A percentile compares a stretch with the other conserved stretches of the same genome.
phyloP scores from a whole-genome alignment of 768 basidiomycete genomes.

The Naganishia antarctica region DNA sequence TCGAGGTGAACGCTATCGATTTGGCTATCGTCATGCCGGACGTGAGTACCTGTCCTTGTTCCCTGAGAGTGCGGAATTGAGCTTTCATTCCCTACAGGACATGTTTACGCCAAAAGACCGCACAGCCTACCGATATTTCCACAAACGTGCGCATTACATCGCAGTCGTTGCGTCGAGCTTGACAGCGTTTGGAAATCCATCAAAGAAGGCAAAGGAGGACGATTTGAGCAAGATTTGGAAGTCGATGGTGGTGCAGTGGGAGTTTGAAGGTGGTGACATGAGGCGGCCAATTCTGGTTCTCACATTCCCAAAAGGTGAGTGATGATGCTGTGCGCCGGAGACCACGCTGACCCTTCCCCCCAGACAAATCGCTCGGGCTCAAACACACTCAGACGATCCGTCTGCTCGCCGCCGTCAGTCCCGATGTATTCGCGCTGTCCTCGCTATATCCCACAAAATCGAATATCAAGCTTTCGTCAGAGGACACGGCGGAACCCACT shows the following conservation, averaged over 20 bases:
- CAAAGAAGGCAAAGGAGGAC: conserved; percentile 27
- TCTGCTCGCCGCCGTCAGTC: conserved; percentile 65
- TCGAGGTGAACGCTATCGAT: conserved; percentile 64
- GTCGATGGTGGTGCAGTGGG: conserved; percentile 35
- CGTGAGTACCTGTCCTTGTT: conserved; percentile 53
- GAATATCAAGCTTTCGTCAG: conserved; percentile 57
- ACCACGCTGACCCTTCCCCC: not conserved
- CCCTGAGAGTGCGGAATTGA: not conserved
- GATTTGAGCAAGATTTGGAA: conserved; percentile 26
- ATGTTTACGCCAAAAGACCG: conserved; percentile 97
- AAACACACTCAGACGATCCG: conserved; percentile 68
- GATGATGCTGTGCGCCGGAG: not conserved
- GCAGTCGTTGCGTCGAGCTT: conserved; percentile 64
- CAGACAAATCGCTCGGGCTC: conserved; percentile 36
- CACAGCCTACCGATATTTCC: conserved; percentile 79
- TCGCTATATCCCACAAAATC: conserved; percentile 67
- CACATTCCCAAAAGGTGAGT: conserved; percentile 40
- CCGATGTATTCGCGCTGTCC: conserved; percentile 55
- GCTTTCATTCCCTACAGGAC: conserved; percentile 35
- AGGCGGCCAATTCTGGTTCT: conserved; percentile 37
- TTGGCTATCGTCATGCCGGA: conserved; percentile 80
- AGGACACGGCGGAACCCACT: conserved; percentile 31
- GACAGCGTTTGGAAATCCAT: conserved; percentile 10
- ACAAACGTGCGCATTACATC: conserved; percentile 86
- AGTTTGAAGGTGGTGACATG: conserved; percentile 29